Conservation (phyloP, 2,329 filamentous ascomycete genomes). For the Iodosphaeria phyllophila region DNA sequence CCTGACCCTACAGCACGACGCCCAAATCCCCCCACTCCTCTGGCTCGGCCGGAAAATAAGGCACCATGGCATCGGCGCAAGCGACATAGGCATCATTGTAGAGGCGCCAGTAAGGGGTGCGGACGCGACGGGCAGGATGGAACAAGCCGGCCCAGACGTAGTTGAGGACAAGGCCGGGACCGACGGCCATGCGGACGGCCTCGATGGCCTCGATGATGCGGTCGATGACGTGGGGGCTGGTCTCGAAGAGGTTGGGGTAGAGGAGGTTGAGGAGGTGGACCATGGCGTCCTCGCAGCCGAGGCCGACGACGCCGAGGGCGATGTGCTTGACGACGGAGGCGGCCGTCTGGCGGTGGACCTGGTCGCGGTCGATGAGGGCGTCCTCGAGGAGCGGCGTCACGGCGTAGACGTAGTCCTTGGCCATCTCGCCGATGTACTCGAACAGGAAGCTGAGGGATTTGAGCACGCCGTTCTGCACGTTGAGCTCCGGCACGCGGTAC, state of each 20-base stretch:
- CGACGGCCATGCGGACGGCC: conserved; percentile 82
- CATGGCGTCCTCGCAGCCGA: conserved; percentile 98
- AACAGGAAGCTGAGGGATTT: conserved; percentile 96
- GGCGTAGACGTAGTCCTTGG: conserved; percentile 97
- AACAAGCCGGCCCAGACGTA: conserved; percentile 97
- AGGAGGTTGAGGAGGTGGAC: conserved; percentile 90
- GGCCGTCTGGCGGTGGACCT: conserved; percentile 93
- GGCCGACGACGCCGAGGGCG: conserved; percentile 86
- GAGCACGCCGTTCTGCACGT: conserved; percentile 95
- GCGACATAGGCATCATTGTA: conserved; percentile 97
- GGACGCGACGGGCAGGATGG: conserved; percentile 88
- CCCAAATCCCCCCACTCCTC: conserved; percentile 68
- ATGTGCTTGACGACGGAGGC: conserved; percentile 97
- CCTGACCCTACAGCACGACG: conserved; percentile 71
- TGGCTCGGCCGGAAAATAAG: conserved; percentile 78
- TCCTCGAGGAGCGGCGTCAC: conserved; percentile 92
- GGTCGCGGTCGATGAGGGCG: conserved; percentile 90
- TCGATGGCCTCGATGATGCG: conserved; percentile 95
- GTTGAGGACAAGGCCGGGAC: conserved; percentile 84
- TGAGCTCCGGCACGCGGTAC: conserved; percentile 93
- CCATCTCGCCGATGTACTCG: conserved; percentile 99
- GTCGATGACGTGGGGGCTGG: conserved; percentile 94
- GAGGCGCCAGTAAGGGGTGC: conserved; percentile 85
- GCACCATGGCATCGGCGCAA: conserved; percentile 83
- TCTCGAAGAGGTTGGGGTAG: conserved; percentile 95